Percentiles rank a stretch among this genome's conserved stretches.
These are phyloP conservation scores for Periconia sp. DNA, from an alignment of 2,329 filamentous ascomycete species.

Conservation along the genomic window DNA sequence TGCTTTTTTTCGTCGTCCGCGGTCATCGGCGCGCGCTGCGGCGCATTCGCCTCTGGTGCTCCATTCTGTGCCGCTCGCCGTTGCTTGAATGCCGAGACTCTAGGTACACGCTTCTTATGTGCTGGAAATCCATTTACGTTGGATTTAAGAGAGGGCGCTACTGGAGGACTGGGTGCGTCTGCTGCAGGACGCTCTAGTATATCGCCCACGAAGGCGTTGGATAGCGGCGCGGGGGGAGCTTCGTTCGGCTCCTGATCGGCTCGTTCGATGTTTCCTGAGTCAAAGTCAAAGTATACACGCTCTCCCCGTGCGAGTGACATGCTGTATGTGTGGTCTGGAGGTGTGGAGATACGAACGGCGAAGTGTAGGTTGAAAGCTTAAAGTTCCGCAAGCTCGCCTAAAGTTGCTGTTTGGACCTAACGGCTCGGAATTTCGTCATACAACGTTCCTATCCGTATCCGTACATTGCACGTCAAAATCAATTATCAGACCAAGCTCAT, in stretches of 20 bases:
- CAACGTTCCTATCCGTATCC: too few relatives aligned
- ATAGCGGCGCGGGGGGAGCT: slow-evolving; percentile 20
- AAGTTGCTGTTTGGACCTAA: slow-evolving; percentile 8
- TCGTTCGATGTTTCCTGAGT: slow-evolving; percentile 54
- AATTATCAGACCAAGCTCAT: too few relatives aligned
- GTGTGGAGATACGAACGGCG: not conserved
- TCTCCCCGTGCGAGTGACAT: slow-evolving; percentile 62
- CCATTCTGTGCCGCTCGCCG: slow-evolving; percentile 54
- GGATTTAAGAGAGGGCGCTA: slow-evolving; percentile 65
- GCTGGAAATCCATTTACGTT: slow-evolving; percentile 79
- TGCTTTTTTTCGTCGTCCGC: slow-evolving; percentile 67
- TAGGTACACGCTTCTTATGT: slow-evolving; percentile 74
- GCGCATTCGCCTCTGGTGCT: slow-evolving; percentile 13
- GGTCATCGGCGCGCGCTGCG: slow-evolving; percentile 21
- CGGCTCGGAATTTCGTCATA: too few relatives aligned
- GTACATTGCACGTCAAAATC: too few relatives aligned
- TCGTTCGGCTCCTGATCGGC: slow-evolving; percentile 21
- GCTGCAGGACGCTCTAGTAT: slow-evolving; percentile 76
- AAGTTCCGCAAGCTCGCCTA: slow-evolving; percentile 8
- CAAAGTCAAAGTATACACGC: slow-evolving; percentile 66
- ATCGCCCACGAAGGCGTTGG: slow-evolving; percentile 68
- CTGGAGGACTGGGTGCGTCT: slow-evolving; percentile 66
- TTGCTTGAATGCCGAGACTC: slow-evolving; percentile 80
- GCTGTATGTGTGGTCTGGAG: slow-evolving; percentile 10
- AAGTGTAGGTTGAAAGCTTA: not conserved